These are phyloP conservation scores for Arctostaphylos glauca DNA, from an alignment of 148 eudicot genomes.

Conservation along the genomic window DNA sequence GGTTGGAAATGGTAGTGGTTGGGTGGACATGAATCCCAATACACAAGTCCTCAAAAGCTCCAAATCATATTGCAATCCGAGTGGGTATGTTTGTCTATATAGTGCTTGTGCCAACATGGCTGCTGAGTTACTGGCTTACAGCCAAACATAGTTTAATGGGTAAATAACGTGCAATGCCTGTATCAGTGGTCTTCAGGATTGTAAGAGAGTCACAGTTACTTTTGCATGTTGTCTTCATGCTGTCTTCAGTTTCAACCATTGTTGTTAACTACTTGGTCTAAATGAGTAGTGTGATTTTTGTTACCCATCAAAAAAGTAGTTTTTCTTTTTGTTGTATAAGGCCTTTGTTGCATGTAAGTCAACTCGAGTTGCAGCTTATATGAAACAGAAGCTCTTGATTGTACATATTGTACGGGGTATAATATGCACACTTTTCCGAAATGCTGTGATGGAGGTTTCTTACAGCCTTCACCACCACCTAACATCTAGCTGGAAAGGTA, in stretches of 20 bases:
- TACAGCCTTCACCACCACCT: too few species aligned
- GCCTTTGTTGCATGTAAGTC: neutral
- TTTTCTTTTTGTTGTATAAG: neutral
- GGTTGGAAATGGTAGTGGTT: neutral
- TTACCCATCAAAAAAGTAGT: too few species aligned
- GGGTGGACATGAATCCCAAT: neutral
- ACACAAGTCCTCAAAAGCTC: neutral
- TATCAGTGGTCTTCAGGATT: neutral
- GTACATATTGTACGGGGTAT: too few species aligned
- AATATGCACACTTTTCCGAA: too few species aligned
- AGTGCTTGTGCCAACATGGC: neutral
- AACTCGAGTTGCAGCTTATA: slow-evolving; percentile 7
- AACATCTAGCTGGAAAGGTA: too few species aligned
- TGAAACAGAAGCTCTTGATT: neutral
- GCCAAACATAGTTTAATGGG: neutral
- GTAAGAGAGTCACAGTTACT: too few species aligned
- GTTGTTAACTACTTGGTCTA: neutral
- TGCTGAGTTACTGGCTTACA: too few species aligned
- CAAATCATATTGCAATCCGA: neutral
- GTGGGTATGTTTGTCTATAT: neutral
- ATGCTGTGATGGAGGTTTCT: too few species aligned
- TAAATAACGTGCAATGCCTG: neutral
- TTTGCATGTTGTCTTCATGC: neutral
- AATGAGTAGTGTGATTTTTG: too few species aligned
- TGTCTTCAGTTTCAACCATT: neutral